Evolutionary conservation across 768 basidiomycete genomes (phyloP), one percentile per base, ranked within the genome.

Genomic region (Xerocomus potaroensis): DNA sequence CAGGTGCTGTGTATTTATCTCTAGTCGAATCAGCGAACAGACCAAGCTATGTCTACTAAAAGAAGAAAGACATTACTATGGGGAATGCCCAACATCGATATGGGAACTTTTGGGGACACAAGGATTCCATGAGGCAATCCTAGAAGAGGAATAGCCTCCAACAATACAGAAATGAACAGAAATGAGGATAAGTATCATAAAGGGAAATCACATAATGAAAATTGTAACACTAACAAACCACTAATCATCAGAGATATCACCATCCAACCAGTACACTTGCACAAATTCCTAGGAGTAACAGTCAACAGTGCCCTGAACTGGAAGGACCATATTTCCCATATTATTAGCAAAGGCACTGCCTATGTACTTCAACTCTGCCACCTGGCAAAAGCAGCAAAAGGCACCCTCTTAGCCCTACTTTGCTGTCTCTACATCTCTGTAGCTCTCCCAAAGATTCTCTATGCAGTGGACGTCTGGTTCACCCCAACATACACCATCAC

Each of bases 361-460:
- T 41, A 47, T 7, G 23, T 35, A 3, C 0, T 41, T 2, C 46
- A 41, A 8, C 39, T 47, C 16, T 6, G 31, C 11, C 5, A 39
- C 8, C 21, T 47, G 1, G 27, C 46, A 18, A 10, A 9, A 12
- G 43, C 48, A 1, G 44, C 54, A 7, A 43, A 36, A 1, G 68
- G 68, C 0, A 52, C 65, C 1, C 14, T 55, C 0, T 16, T 51
- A 11, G 29, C 38, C 0, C 30, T 54, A 10, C 42, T 59, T 8
- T 26, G 59, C 12, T 34, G 51, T 10, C 50, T 67, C 19, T 72
- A 68, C 49, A 41, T 59, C 1, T 33, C 58, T 1, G 50, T 62
- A 0, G 58, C 55, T 0, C 39, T 65, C 4, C 66, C 67, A 0
- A 60, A 57, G 21, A 66, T 69, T 51, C 52, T 66, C 18, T 71